Conservation (phyloP, 257 asterid species). For the Solanum clarkiae region DNA sequence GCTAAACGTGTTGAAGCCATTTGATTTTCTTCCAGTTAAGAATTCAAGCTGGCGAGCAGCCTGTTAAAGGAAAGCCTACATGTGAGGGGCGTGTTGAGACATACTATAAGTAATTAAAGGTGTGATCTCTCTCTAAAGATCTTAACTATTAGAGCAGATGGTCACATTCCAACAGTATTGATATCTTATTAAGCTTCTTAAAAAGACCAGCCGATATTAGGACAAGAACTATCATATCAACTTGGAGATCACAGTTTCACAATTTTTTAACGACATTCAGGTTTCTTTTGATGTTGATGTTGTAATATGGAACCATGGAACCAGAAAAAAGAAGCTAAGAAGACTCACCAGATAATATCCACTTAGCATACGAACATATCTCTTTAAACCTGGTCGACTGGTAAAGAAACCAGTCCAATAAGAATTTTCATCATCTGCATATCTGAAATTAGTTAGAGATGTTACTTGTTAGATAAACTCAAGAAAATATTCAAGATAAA, state of each 20-base stretch:
- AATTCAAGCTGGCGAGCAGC: constrained; percentile 88
- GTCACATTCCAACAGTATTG: neutral
- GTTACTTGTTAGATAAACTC: neutral
- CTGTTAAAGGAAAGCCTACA: constrained; percentile 8
- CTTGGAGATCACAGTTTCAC: neutral
- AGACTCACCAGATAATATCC: constrained; percentile 62
- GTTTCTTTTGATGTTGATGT: neutral
- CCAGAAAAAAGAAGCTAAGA: neutral
- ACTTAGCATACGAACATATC: constrained; percentile 60
- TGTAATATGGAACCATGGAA: neutral
- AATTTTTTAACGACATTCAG: neutral
- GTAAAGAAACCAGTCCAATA: constrained; percentile 88
- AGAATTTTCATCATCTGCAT: constrained; percentile 48
- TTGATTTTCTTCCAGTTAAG: constrained; percentile 40
- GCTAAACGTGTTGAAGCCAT: constrained; percentile 32
- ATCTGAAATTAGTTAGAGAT: constrained; percentile 23
- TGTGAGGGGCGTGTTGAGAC: neutral
- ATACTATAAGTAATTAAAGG: neutral
- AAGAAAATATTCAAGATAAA: neutral
- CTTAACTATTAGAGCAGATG: neutral
- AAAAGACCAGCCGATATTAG: neutral
- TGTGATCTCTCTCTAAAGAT: neutral
- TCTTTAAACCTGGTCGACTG: constrained; percentile 74
- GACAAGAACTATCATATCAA: neutral
- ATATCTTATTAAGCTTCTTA: neutral